Base-by-base conservation (phyloP, 805 yeast genomes). In the Yarrowia deformans region DNA sequence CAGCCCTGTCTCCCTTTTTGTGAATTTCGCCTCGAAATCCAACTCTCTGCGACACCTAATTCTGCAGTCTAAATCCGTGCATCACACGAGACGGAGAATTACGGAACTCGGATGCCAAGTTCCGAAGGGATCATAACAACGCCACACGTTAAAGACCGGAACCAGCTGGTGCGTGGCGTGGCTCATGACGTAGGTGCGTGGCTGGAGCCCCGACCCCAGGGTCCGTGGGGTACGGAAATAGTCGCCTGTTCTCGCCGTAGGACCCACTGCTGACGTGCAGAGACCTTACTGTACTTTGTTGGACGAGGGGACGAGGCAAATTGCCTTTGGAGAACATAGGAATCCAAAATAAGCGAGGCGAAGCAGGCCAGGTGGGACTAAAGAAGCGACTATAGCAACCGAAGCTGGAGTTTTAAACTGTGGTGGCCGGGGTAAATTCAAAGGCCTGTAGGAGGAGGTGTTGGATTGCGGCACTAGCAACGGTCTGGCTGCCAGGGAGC, bases 31-130 rank as follows among this genome's bases (percentile, higher is more conserved):
- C 29, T 18, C 2, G 19, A 43, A n/a, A 18, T 7, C 42, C 60
- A 54, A 54, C 45, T 54, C 45, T 52, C 42, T 54, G 18, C 45
- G 19, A 54, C 23, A 54, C 39, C 48, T 56, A 56, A 56, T 9
- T 56, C 63, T 56, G 63, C 63, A 56, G 63, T 56, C 63, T 56
- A 56, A 55, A 40, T 37, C 48, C 63, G 45, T 56, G 63, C 63
- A 56, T 56, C 63, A 29, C 48, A 56, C 63, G 63, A 56, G 8
- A 35, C 63, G 63, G 63, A 40, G 37, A 23, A 56, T 40, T 56
- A 29, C 63, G 63, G 63, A 56, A 56, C 48, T 9, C 63, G 63
- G 63, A 56, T 40, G 63, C 5, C 2, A 40, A 23, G 39, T 40
- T 56, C 63, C 63, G 63, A n/a, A 29, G n/a, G 48, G 23, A 39